Evolutionary conservation across 805 yeast genomes (phyloP), one percentile per base, ranked within the genome.

Genomic region (Martiniozyma abietophila): DNA sequence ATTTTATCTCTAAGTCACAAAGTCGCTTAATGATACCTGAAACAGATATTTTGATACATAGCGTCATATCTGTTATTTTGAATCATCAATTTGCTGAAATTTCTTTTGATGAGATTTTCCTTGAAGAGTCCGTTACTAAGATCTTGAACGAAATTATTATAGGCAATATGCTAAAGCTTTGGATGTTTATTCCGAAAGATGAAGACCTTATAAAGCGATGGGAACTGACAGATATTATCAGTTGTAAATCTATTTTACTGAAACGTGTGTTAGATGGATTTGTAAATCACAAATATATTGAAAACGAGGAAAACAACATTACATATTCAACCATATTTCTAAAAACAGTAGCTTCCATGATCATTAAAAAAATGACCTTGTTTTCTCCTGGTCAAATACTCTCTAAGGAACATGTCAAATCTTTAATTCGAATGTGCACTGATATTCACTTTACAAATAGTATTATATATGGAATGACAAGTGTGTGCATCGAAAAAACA

Each of bases 151-250:
- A 18, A 20, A 12, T 21, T 4, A 16, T 35, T 12, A 12, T 15
- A 7, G 26, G 33, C 11, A 24, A 18, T 6, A 30, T 35, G 34
- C n/a, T 25, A 3, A 20, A 25, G 14, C 8, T 11, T 17, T 30
- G 34, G 31, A 25, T 25, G 8, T 12, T n/a, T 8, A n/a, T 26
- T 10, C 12, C 23, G n/a, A 20, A 26, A 26, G 34, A 35, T 26
- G 8, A 8, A 10, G 24, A 31, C 12, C 15, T 35, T 14, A 9
- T 7, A 6, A 11, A 11, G 6, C 20, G 26, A 26, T 35, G 38
- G 38, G 14, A 30, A 15, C 12, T 20, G 5, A 30, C 34, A 9
- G 25, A 30, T 31, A 19, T 35, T 11, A 30, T n/a, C 18, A 15
- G n/a, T 5, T 25, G 38, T 18, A 14, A 14, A 15, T 3, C n/a